Conservation (phyloP, 2,329 filamentous ascomycete species). For the Bertia moriformis region DNA sequence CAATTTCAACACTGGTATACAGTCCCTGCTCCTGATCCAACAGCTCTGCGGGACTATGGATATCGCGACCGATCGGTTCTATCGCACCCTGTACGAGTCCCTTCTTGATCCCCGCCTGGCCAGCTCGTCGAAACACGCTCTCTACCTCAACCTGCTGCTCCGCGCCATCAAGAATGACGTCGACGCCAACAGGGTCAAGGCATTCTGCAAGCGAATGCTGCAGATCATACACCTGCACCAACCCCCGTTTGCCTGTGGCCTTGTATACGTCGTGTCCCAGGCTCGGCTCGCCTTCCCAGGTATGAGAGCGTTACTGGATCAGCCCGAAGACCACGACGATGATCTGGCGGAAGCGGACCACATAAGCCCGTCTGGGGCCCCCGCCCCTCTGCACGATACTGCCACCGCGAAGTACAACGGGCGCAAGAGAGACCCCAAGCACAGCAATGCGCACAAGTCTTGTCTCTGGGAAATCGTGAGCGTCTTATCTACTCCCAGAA, state of each 20-base stretch:
- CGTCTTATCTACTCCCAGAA: conserved; percentile 8
- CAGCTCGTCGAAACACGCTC: conserved; percentile 81
- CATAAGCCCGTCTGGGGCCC: too few species aligned
- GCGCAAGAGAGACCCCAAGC: conserved; percentile 77
- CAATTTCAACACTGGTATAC: conserved; percentile 97
- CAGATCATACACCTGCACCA: conserved; percentile 82
- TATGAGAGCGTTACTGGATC: conserved; percentile 62
- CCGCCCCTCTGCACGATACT: too few species aligned
- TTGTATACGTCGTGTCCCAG: conserved; percentile 79
- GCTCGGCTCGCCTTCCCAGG: conserved; percentile 67
- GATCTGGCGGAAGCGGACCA: too few species aligned
- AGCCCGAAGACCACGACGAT: conserved; percentile 64
- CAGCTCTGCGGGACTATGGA: conserved; percentile 73
- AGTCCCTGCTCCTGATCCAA: conserved; percentile 87
- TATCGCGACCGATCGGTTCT: conserved; percentile 77
- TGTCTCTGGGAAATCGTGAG: conserved; percentile 83
- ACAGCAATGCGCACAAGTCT: conserved; percentile 82
- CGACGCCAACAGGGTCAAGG: conserved; percentile 79
- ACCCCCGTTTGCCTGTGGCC: conserved; percentile 78
- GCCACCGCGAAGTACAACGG: conserved; percentile 66
- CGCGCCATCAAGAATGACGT: conserved; percentile 77
- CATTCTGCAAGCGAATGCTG: conserved; percentile 84
- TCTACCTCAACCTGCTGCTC: conserved; percentile 90
- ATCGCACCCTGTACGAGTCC: conserved; percentile 88
- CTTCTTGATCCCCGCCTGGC: conserved; percentile 77